Conservation (phyloP, 345 rosid species). For the Limnanthes douglasii region DNA sequence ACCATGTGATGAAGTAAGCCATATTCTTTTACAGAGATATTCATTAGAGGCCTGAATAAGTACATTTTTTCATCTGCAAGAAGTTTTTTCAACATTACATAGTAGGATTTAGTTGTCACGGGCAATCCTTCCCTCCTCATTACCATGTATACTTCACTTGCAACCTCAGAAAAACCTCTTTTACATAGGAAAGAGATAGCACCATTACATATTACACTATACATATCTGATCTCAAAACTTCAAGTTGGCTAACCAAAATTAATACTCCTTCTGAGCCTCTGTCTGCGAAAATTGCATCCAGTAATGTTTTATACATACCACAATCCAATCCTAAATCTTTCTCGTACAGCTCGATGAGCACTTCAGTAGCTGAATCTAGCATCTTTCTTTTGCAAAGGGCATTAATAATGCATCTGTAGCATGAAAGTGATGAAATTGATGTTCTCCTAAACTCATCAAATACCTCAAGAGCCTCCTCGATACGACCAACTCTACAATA, state of each 20-base stretch:
- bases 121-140: constrained; percentile 27
- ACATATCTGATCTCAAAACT: constrained; percentile 15
- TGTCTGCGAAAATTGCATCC: constrained; percentile 19
- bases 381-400: constrained; percentile 50
- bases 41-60: constrained; percentile 22
- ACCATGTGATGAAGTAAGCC: constrained; percentile 29
- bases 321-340: constrained; percentile 26
- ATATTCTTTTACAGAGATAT: constrained; percentile 25
- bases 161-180: constrained; percentile 25
- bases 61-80: constrained; percentile 9
- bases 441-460: constrained; percentile 50
- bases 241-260: constrained; percentile 27
- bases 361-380: constrained; percentile 43
- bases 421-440: constrained; percentile 34
- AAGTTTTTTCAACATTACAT: constrained; percentile 20
- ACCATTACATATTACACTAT: constrained; percentile 23
- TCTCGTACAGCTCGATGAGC: constrained; percentile 36
- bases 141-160: constrained; percentile 27
- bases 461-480: constrained; percentile 63
- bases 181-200: constrained; percentile 45
- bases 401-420: constrained; percentile 41
- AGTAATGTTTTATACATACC: constrained; percentile 24
- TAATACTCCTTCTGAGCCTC: constrained; percentile 32
- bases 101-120: constrained; percentile 25
- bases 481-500: constrained; percentile 44